Percentiles rank a stretch among this genome's conserved stretches.
Conservation (phyloP, 805 yeast species). For the Lipomyces orientalis region DNA sequence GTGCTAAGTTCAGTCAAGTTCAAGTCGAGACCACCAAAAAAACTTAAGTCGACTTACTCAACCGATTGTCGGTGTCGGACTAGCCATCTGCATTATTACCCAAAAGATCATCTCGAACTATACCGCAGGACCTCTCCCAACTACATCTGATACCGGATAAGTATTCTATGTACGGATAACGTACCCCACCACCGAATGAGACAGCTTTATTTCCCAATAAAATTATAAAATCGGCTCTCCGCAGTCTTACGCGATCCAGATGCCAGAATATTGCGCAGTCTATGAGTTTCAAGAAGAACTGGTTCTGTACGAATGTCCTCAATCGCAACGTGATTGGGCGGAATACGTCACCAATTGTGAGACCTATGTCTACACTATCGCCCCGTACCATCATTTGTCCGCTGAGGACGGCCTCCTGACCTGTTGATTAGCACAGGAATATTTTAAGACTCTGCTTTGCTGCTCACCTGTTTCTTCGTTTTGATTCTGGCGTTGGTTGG, state of each 20-base stretch:
- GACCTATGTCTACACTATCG: background rate
- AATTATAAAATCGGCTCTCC: background rate
- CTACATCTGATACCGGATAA: too few relatives aligned
- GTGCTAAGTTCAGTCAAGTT: too few relatives aligned
- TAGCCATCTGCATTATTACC: too few relatives aligned
- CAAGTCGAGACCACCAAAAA: too few relatives aligned
- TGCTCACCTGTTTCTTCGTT: background rate
- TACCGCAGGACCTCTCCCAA: too few relatives aligned
- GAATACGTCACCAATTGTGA: background rate
- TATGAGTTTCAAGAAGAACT: background rate
- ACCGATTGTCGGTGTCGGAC: too few relatives aligned
- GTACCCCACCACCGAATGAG: too few relatives aligned
- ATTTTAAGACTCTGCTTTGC: background rate
- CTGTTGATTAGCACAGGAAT: background rate
- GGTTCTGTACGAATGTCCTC: background rate
- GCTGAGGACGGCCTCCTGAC: background rate
- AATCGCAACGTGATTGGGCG: background rate
- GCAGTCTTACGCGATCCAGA: background rate
- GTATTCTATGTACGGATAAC: too few relatives aligned
- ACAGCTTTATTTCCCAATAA: too few relatives aligned
- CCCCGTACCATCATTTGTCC: background rate
- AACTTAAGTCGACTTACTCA: too few relatives aligned
- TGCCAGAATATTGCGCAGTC: background rate
- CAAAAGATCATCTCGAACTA: too few relatives aligned
- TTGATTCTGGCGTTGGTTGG: background rate